Base-by-base conservation (phyloP, 805 yeast genomes). In the Starmerella geochares region DNA sequence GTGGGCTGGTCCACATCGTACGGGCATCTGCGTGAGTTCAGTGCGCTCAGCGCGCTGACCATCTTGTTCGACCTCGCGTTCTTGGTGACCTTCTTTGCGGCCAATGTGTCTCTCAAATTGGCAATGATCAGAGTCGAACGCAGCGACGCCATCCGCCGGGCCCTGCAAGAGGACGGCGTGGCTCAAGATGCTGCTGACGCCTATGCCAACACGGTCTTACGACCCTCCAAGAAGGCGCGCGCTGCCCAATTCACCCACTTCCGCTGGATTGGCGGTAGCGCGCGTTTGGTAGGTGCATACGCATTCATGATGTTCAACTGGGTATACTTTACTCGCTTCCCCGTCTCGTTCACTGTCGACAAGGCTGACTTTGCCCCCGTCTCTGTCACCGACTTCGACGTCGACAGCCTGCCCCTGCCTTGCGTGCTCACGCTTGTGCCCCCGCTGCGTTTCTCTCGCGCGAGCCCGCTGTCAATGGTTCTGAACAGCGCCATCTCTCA, bases 161-260 rank as follows among this genome's bases (percentile, higher is more conserved):
- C 85, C 25, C 72, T 90, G 55, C 92, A 88, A 69, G 98, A 90
- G 64, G 98, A 90, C 62, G 97, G 98, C 23, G 77, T 90, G 29
- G 96, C 96, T 10, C 79, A 77, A 55, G 74, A 79, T 33, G 88
- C 87, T 31, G 79, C 80, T 16, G 72, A 62, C 39, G 52, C 55
- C 29, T 56, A 56, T 46, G 60, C 60, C 4, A 56, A 56, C 50
- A 54, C 61, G 27, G 59, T 56, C 8, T 45, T 53, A 28, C 52
- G 55, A 51, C 48, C 59, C 23, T 49, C 58, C 14, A 31, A 48
- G 24, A 37, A 48, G 32, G 48, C 54, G 8, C 54, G 51, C 20
- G 58, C 57, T 17, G 54, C 56, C 20, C 41, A 43, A 43, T 52
- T 35, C 47, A 44, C 53, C 38, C 52, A 47, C 37, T 38, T 51